Evolutionary conservation across 2,329 filamentous ascomycete species (phyloP).

Genomic region (Bertia moriformis): DNA sequence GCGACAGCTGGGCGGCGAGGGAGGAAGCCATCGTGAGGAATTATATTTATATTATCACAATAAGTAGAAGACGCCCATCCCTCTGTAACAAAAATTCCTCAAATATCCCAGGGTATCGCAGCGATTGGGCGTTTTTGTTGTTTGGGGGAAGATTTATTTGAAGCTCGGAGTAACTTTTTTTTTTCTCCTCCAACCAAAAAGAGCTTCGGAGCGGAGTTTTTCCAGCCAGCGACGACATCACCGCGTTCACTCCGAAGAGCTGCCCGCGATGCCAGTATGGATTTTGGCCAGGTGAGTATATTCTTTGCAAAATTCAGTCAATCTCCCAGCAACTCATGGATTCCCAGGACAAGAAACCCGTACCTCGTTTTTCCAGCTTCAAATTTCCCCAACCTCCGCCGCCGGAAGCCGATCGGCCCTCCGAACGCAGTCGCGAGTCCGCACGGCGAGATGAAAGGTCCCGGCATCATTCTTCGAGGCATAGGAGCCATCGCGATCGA

Average conservation of each 20-base stretch:
- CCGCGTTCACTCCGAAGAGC: no score
- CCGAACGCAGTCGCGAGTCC: background rate
- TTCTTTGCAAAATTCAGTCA: no score
- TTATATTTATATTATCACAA: no score
- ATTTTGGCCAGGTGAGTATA: no score
- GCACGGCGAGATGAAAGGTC: background rate
- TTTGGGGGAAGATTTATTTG: no score
- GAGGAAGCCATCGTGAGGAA: constrained; percentile 56
- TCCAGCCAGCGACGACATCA: background rate
- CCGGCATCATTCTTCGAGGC: background rate
- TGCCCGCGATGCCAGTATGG: no score
- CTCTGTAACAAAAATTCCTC: no score
- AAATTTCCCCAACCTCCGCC: background rate
- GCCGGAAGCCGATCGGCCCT: background rate
- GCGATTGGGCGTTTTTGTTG: no score
- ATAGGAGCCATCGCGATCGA: background rate
- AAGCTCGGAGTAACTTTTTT: background rate
- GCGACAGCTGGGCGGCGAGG: constrained; percentile 84
- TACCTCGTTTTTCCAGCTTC: background rate
- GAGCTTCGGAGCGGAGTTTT: background rate
- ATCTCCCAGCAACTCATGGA: no score
- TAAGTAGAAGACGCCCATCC: background rate
- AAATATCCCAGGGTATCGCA: no score
- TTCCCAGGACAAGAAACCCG: background rate
- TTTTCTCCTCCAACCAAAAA: constrained; percentile 1